Base-by-base conservation (phyloP, 1,139 yeast species). In the Debaryomycetaceae sp. region DNA sequence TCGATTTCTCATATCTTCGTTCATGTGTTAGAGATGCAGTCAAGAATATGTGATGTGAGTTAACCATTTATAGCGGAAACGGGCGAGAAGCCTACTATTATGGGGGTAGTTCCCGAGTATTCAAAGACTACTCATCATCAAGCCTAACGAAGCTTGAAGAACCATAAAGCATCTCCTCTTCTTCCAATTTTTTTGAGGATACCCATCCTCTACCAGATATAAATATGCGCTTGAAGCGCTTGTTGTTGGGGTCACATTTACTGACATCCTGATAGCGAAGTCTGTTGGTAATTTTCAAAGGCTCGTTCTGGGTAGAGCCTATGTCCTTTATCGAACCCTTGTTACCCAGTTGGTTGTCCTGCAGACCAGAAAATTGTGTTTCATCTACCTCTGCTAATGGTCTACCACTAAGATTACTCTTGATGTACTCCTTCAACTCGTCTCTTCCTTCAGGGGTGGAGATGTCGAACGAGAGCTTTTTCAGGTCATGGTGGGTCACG, bases 181-280 rank as follows among this genome's bases (percentile, higher is more conserved):
- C 56, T 44, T 65, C 67, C 37, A 76, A 53, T 43, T 61, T 57
- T 41, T 52, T 60, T 6, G 53, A 47, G 6, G 63, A 47, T 1
- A 75, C 65, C 85, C 85, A 80, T 0, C 84, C 84, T 40, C 78
- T 58, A 3, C 74, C 74, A 1, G 81, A 83, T 23, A 80, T 61
- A 49, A 74, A 76, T 5, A 80, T 55, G 33, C 84, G 59, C 37
- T 78, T 68, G 47, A 70, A 73, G 4, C 57, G 64, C 37, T 62
- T 65, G 0, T 75, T 76, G 23, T 62, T 59, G 29, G 57, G 56
- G 44, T 66, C 71, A 9, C 41, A 43, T 35, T 45, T 50, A 7
- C 39, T 34, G 52, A 63, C 43, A 55, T 56, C 55, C 50, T 48
- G 38, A 52, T 55, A 39, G 48, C 59, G 29, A 55, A 62, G 8